Evolutionary conservation across 805 yeast genomes (phyloP), one percentile per base, ranked within the genome.

Genomic region (Suhomyces faveliae): DNA sequence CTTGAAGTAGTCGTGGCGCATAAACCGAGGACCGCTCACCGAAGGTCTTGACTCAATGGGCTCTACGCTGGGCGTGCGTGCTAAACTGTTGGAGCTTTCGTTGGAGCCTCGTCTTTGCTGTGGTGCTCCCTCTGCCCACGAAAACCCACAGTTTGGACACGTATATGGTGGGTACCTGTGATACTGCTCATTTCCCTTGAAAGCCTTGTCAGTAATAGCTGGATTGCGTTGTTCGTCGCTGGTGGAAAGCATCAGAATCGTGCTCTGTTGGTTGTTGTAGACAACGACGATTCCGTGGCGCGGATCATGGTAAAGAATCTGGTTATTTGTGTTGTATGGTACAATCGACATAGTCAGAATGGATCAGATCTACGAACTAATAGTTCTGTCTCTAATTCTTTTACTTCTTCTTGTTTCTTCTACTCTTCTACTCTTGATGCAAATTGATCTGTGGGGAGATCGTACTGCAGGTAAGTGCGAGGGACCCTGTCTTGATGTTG

Each of bases 1-100:
- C 53, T 67, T 66, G 58, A 70, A 70, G 51, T 70, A 70, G 50
- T 70, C 70, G 27, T 56, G 60, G 46, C 66, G 73, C 63, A 67
- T 66, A 46, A 67, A 70, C 17, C 54, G 55, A 17, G 47, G 45
- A 35, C 33, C 19, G n/a, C 9, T n/a, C 37, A n/a, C 19, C 19
- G 21, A 5, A 1, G 13, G 3, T 12, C 38, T 9, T 5, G 35
- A n/a, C 4, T 30, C 45, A 7, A 29, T 10, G 12, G 42, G 22
- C 17, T 42, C 43, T 17, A 46, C 27, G 22, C 35, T 40, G 10
- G 43, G 35, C 6, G 11, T 11, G 17, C 37, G 29, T 25, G 25
- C 33, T 3, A 37, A 33, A 5, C 35, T 44, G 5, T 40, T 21
- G 19, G 5, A 35, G 33, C 40, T 30, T 20, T 43, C 46, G 9